Percentiles rank a stretch among this genome's conserved stretches.
These are phyloP conservation scores for Cymbidium sinense DNA, from an alignment of 106 monocot species.

Conservation along the genomic window DNA sequence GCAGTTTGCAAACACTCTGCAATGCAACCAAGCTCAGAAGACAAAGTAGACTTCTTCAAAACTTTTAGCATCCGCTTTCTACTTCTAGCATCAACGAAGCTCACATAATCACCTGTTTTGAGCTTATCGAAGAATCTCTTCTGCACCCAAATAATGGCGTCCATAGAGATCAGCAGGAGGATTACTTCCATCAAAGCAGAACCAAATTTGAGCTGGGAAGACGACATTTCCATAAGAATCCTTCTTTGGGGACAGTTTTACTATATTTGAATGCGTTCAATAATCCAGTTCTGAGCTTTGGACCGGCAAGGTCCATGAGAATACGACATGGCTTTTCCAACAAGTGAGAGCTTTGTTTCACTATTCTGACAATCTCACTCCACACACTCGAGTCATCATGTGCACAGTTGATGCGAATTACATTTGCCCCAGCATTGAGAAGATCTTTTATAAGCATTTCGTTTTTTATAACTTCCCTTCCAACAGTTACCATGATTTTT, in stretches of 20 bases:
- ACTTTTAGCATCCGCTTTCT: slow-evolving; percentile 26
- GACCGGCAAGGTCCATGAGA: slow-evolving; percentile 50
- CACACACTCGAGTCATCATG: slow-evolving; percentile 27
- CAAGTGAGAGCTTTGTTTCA: slow-evolving; percentile 26
- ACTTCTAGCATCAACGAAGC: slow-evolving; percentile 32
- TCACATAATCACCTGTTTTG: slow-evolving; percentile 16
- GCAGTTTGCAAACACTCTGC: slow-evolving; percentile 29
- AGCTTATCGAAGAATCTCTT: slow-evolving; percentile 23
- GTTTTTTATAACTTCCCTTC: slow-evolving; percentile 22
- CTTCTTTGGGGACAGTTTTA: slow-evolving; percentile 28
- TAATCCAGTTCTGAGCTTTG: slow-evolving; percentile 32
- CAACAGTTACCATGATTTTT: slow-evolving; percentile 34
- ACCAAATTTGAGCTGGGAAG: slow-evolving; percentile 29
- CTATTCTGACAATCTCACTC: slow-evolving; percentile 29
- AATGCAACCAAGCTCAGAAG: slow-evolving; percentile 21
- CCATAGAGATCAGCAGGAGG: slow-evolving; percentile 24
- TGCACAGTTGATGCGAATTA: slow-evolving; percentile 31
- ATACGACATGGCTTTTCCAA: slow-evolving; percentile 39
- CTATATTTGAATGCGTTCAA: slow-evolving; percentile 13
- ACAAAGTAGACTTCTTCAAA: slow-evolving; percentile 9
- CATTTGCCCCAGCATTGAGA: slow-evolving; percentile 25
- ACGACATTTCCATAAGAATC: slow-evolving; percentile 24
- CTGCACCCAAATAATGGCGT: slow-evolving; percentile 26
- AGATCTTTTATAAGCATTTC: slow-evolving; percentile 25
- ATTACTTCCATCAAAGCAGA: slow-evolving; percentile 17